Base-by-base conservation (phyloP, 371 early-diverging fungal genomes). In the Mycotypha africana region DNA sequence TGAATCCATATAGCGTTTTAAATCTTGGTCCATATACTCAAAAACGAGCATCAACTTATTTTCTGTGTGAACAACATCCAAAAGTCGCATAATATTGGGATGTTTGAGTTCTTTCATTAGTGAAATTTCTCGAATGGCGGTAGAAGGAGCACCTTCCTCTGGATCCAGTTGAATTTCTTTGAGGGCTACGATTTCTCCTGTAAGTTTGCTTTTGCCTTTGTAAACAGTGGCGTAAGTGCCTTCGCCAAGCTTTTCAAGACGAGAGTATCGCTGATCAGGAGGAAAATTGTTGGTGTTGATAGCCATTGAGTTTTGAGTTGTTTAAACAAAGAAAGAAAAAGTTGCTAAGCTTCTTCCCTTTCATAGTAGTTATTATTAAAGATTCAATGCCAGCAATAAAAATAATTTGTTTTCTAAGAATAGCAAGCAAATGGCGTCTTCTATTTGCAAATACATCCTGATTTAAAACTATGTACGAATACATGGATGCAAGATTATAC, bases 141-240 rank as follows among this genome's bases (percentile, higher is more conserved):
- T 96, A 12, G 92, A 89, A 9, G 98, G 95, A 31, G 95, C 92
- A 19, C 93, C 93, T 71, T 96, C 96, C 60, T 97, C 95, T 23
- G 89, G 82, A 60, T 91, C 90, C 28, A 93, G 68, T 33, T 86
- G 77, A 33, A 99, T 97, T 68, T 98, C 93, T 70, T 99, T 99
- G 28, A 99, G 74, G 2, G 99, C 99, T 4, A 99, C 97, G 20
- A 93, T 82, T 50, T 92, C 93, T 30, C 89, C 88, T 26, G 89
- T 91, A 12, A 81, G 64, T 55, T 84, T 81, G 57, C 85, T 87
- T 70, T 87, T 81, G 53, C 97, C 99, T 77, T 97, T 98, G 81
- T 87, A 99, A n/a, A 99, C 99, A 6, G 91, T 94, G n/a, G 98
- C 99, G 61, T 99, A 99, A 21, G 99, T 99, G 26, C 99, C 99